Evolutionary conservation across 2,329 filamentous ascomycete species (phyloP), one percentile per base, ranked within the genome.

Genomic region (Calycina marina): DNA sequence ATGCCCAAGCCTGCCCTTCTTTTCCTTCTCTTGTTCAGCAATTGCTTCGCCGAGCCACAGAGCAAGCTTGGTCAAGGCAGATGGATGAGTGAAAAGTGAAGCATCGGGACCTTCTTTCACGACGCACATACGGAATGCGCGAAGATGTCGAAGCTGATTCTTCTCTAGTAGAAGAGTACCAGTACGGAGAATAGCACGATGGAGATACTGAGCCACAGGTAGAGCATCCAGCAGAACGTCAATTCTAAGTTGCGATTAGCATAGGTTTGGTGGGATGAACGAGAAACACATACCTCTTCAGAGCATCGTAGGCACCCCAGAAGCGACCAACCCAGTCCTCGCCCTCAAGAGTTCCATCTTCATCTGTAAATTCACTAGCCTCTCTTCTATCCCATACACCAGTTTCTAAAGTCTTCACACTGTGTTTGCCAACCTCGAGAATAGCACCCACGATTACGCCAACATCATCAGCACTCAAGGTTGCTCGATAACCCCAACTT

Each of bases 401-500:
- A 25, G 40, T 46, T 22, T 54, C 47, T 4, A 42, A 30, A 4
- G 39, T 38, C 3, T 37, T 36, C 1, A 51, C 42, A 15, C 49
- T 43, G 15, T 51, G 46, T 49, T 69, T 81, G 16, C 90, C 88
- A 16, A 96, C 85, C 59, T 98, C 90, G 1, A 98, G 69, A 29
- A 98, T 77, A 11, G 88, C 85, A 32, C 85, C 85, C 13, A 96
- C 70, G 17, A 96, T 76, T 11, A 93, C 82, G n/a, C 83, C 84
- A 0, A 94, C 84, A 52, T 98, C 90, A 30, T 88, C 81, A 4
- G 90, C 90, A 40, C 82, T 92, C 15, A 96, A 64, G 30, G 88
- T 94, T 1, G 86, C 88, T 52, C 86, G 80, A 86, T 86, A 98
- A 8, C 90, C 90, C 90, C 90, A 98, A 52, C 84, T 93, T 37